A percentile compares a stretch with the other conserved stretches of the same genome.
These are phyloP conservation scores for Pseudevernia furfuracea DNA, from an alignment of 495 filamentous ascomycete genomes.

Conservation along the genomic window DNA sequence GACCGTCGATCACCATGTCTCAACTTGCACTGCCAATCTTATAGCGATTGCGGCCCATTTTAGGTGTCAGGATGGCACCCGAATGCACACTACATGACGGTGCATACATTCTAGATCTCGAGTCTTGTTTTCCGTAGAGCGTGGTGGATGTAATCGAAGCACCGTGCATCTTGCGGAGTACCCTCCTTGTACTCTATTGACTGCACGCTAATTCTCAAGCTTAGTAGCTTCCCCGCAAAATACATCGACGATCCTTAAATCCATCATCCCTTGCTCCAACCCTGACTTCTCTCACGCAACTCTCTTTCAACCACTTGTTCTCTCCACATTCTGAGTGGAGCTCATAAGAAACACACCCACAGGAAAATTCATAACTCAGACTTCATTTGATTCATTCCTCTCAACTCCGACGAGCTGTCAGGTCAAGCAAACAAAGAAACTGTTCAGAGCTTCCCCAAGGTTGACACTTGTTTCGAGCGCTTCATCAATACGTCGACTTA, in stretches of 20 bases:
- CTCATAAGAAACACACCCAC: not conserved
- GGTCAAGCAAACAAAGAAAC: constrained; percentile 4
- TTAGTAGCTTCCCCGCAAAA: constrained; percentile 1
- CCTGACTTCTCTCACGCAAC: not conserved
- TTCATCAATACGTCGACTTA: not conserved
- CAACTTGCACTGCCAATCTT: no score
- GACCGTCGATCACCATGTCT: no score
- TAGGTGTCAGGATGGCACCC: no score
- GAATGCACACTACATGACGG: no score
- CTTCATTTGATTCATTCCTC: not conserved
- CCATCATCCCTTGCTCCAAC: not conserved
- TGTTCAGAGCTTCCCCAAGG: not conserved
- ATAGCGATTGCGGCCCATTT: no score
- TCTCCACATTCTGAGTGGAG: not conserved
- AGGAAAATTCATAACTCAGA: not conserved
- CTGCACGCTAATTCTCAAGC: not conserved
- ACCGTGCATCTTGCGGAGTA: no score
- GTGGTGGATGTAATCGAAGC: no score
- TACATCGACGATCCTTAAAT: not conserved
- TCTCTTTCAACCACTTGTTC: not conserved
- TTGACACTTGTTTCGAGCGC: not conserved
- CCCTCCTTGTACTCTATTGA: no score
- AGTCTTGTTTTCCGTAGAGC: no score
- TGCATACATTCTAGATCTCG: no score
- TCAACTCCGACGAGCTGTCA: not conserved